phyloP scores from a whole-genome alignment of 208 protist genomes.

The Trypanosoma cruzi region DNA sequence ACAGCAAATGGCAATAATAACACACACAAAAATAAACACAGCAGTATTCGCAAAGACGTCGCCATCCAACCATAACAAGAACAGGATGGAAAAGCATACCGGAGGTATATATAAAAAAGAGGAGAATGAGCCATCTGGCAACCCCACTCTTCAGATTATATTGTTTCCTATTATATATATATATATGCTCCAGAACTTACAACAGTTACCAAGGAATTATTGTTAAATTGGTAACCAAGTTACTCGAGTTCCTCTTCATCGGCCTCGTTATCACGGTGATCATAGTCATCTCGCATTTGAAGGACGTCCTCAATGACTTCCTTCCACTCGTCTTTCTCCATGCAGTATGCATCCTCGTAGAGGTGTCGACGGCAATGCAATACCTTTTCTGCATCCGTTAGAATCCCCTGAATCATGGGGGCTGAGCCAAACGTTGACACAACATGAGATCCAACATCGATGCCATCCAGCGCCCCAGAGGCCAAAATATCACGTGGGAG shows the following conservation, averaged over 20 bases:
- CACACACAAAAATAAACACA: no score
- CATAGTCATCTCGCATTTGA: slow-evolving; percentile 74
- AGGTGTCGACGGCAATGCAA: slow-evolving; percentile 42
- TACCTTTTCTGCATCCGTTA: slow-evolving; percentile 36
- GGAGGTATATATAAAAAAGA: no score
- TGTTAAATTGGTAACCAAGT: background rate
- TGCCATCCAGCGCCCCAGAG: slow-evolving; percentile 21
- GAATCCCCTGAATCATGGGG: slow-evolving; percentile 49
- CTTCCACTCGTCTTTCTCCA: slow-evolving; percentile 79
- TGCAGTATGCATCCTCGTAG: slow-evolving; percentile 50
- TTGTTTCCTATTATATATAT: no score
- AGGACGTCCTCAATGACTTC: slow-evolving; percentile 68
- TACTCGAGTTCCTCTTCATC: slow-evolving; percentile 25
- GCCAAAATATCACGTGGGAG: slow-evolving; percentile 30
- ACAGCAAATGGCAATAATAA: no score
- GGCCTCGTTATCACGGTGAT: slow-evolving; percentile 48
- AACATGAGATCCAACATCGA: slow-evolving; percentile 70
- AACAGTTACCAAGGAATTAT: no score
- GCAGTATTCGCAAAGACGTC: no score
- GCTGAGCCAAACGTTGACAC: slow-evolving; percentile 70
- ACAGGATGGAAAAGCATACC: no score
- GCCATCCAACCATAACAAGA: no score
- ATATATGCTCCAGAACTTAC: no score
- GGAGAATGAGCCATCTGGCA: no score
- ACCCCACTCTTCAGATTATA: no score